Evolutionary conservation across 2,329 filamentous ascomycete genomes (phyloP), one percentile per base, ranked within the genome.

Genomic region (Phoma sp.): DNA sequence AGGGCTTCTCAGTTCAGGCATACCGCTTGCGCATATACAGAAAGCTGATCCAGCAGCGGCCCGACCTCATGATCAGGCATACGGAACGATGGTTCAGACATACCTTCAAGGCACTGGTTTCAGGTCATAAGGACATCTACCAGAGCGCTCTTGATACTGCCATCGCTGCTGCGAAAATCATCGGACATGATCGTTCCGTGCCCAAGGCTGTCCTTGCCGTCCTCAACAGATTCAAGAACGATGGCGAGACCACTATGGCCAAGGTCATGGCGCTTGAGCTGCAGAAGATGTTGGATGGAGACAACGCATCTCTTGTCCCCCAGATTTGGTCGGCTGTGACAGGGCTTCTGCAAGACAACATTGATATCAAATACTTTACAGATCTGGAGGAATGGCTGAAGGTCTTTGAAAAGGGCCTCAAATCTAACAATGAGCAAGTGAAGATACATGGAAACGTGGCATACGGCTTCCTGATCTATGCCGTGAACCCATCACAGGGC

Each of bases 241-340:
- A 92, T 64, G 86, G 88, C 33, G 64, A 64, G 7, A 68, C 69
- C 1, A 60, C 69, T 24, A 8, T 56, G 11, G 67, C 62, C 4
- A 83, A 88, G 8, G 88, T 87, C 64, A 87, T 93, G 61, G 83
- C 85, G 36, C 79, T 83, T 18, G 83, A 85, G 29, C 79, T 98
- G 47, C 83, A 83, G 51, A 79, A 81, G 9, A 80, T 88, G 60
- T 67, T 77, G 4, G 76, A 78, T 24, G 83, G 86, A 59, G 83
- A 86, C 10, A 82, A 85, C 22, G 85, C 84, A 8, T 73, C 81
- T 0, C 80, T 85, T 35, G 92, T 96, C 0, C 93, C 95, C 5
- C 89, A 92, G 61, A 90, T 98, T 22, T 98, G 93, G 93, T 89
- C 89, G 54, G 84, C 91, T 32, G 80, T 96, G 2, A 85, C 93